Conservation (phyloP, 225 moss, liverwort and hornwort genomes). For the Thuidium tamariscinum region DNA sequence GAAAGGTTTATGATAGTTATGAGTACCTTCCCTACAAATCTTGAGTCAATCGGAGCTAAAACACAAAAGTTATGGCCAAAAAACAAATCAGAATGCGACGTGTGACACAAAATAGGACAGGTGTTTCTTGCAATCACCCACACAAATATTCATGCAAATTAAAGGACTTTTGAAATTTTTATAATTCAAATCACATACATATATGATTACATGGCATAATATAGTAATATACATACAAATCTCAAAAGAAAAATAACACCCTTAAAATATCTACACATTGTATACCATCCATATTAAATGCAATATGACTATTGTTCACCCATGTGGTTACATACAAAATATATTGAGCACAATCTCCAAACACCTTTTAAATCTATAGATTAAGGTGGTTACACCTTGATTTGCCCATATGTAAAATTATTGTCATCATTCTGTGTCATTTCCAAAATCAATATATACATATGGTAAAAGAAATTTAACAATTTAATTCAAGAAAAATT, state of each 20-base stretch:
- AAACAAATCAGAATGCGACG: too few relatives aligned
- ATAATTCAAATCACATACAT: neutral
- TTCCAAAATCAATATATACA: neutral
- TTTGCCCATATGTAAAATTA: rapidly evolving
- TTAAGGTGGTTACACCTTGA: neutral
- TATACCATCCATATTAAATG: neutral
- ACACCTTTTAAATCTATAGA: neutral
- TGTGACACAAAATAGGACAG: too few relatives aligned
- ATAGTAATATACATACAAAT: too few relatives aligned
- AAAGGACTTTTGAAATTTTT: neutral
- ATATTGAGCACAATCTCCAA: neutral
- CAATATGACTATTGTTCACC: neutral
- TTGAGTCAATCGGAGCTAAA: too few relatives aligned
- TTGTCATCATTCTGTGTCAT: neutral
- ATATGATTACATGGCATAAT: too few relatives aligned
- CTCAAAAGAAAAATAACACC: neutral
- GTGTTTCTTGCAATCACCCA: too few relatives aligned
- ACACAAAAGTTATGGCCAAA: too few relatives aligned
- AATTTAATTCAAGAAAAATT: neutral
- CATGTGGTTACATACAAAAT: neutral
- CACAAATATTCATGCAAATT: neutral
- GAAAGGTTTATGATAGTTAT: too few relatives aligned
- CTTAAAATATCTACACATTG: neutral
- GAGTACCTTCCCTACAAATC: too few relatives aligned
- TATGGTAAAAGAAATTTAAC: neutral